Conservation (phyloP, 2,329 filamentous ascomycete genomes). For the Tolypocladium cylindrosporum region DNA sequence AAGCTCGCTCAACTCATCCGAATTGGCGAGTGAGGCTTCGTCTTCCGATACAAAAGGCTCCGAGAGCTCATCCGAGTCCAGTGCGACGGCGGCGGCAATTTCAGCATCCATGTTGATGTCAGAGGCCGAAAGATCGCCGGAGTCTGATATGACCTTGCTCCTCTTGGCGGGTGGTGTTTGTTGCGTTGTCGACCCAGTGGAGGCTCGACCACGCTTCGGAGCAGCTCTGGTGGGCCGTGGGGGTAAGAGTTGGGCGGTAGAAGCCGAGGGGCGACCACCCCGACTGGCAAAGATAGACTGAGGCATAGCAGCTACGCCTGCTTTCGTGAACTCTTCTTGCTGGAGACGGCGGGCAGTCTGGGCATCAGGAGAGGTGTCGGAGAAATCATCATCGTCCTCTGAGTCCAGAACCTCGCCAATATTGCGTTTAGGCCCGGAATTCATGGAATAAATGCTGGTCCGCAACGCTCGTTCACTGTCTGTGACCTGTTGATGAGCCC, state of each 20-base stretch:
- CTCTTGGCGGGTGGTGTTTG: constrained; percentile 18
- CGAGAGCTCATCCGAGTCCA: constrained; percentile 8
- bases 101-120: constrained; percentile 22
- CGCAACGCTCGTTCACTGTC: constrained; percentile 20
- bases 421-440: constrained; percentile 32
- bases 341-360: constrained; percentile 24
- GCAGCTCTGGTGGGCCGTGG: constrained; percentile 5
- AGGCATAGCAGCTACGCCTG: not conserved
- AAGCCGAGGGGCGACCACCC: not conserved
- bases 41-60: constrained; percentile 5
- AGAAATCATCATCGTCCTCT: constrained; percentile 22
- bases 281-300: constrained; percentile 4
- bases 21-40: constrained; percentile 8
- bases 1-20: constrained; percentile 7
- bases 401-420: constrained; percentile 29
- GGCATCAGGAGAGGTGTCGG: constrained; percentile 15
- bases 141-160: constrained; percentile 17
- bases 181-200: constrained; percentile 8
- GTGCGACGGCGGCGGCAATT: constrained; percentile 13
- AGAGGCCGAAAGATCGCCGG: constrained; percentile 12
- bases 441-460: constrained; percentile 38
- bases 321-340: constrained; percentile 18
- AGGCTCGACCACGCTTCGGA: constrained; percentile 15
- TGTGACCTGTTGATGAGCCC: constrained; percentile 4
- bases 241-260: constrained; percentile 1